These are phyloP conservation scores for Aspergillus sp. DNA, from an alignment of 2,329 filamentous ascomycete species.

Conservation along the genomic window DNA sequence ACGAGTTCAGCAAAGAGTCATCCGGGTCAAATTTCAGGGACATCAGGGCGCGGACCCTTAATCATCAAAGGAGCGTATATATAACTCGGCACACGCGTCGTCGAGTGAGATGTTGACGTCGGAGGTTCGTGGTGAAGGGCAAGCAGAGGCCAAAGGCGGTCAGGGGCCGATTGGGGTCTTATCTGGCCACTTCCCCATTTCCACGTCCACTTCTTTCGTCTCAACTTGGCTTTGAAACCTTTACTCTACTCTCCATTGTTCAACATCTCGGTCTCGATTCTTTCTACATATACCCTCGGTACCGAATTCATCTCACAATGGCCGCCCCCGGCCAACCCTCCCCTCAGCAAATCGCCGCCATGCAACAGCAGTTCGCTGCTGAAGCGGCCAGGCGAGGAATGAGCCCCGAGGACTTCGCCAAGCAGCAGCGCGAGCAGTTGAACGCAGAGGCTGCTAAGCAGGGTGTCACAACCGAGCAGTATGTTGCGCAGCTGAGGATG, in stretches of 20 bases:
- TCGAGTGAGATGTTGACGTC: not conserved
- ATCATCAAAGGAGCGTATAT: not conserved
- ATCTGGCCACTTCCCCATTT: constrained; percentile 26
- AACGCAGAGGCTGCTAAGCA: constrained; percentile 56
- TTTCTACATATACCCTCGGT: not conserved
- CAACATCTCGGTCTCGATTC: not conserved
- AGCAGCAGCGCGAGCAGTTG: constrained; percentile 56
- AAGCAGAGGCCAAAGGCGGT: constrained; percentile 23
- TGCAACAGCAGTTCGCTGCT: constrained; percentile 79
- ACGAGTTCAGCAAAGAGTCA: constrained; percentile 41
- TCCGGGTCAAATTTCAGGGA: constrained; percentile 47
- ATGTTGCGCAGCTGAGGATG: constrained; percentile 49
- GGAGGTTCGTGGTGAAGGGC: not conserved
- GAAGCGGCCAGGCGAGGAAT: constrained; percentile 86
- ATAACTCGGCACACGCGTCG: not conserved
- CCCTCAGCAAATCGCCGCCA: constrained; percentile 81
- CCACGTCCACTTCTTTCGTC: constrained; percentile 14
- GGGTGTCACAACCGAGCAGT: constrained; percentile 57
- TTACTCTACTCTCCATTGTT: not conserved
- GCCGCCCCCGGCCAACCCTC: constrained; percentile 59
- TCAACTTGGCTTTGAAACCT: constrained; percentile 1
- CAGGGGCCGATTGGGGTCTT: constrained; percentile 16
- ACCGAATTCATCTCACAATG: constrained; percentile 30
- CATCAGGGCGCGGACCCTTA: constrained; percentile 37
- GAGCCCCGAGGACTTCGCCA: constrained; percentile 82